A percentile compares a stretch with the other conserved stretches of the same genome.
phyloP scores from a whole-genome alignment of 176 grass and related monocot genomes.

The Elaeis guineensis region DNA sequence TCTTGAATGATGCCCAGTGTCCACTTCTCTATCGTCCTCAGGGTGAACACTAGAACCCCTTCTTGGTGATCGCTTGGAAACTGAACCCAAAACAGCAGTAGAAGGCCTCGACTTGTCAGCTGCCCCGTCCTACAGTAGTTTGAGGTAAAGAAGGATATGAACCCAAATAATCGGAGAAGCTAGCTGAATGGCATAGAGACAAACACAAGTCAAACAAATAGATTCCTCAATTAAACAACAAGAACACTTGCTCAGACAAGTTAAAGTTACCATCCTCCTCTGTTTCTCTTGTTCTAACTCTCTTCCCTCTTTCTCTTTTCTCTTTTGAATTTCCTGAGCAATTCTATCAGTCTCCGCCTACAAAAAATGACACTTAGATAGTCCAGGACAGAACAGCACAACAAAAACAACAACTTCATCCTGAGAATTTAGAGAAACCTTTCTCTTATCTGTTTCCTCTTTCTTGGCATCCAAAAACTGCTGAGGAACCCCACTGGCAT shows the following conservation, averaged over 20 bases:
- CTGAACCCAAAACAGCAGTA: slow-evolving; percentile 31
- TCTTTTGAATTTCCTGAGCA: slow-evolving; percentile 83
- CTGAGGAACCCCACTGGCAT: slow-evolving; percentile 93
- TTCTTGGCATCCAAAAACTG: slow-evolving; percentile 95
- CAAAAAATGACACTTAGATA: slow-evolving; percentile 1
- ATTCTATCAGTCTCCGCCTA: slow-evolving; percentile 81
- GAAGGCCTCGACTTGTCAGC: slow-evolving; percentile 42
- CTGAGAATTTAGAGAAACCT: slow-evolving; percentile 28
- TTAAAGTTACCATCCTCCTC: slow-evolving; percentile 47
- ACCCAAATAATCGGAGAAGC: slow-evolving; percentile 81
- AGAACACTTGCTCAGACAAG: slow-evolving; percentile 22
- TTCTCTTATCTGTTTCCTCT: slow-evolving; percentile 67
- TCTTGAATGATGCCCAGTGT: slow-evolving; percentile 29
- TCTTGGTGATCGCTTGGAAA: slow-evolving; percentile 15
- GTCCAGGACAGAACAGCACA: not conserved
- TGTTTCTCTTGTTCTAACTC: slow-evolving; percentile 49
- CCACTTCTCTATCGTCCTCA: slow-evolving; percentile 35
- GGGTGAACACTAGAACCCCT: slow-evolving; percentile 17
- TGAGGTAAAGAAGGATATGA: slow-evolving; percentile 98
- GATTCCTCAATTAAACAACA: slow-evolving; percentile 18
- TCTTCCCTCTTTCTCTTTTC: slow-evolving; percentile 68
- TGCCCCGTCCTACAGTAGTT: slow-evolving; percentile 84
- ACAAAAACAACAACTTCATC: not conserved
- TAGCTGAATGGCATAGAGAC: slow-evolving; percentile 89
- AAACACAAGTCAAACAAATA: slow-evolving; percentile 48